Evolutionary conservation across 2,329 filamentous ascomycete species (phyloP).

Genomic region (Neonectria coccinea): DNA sequence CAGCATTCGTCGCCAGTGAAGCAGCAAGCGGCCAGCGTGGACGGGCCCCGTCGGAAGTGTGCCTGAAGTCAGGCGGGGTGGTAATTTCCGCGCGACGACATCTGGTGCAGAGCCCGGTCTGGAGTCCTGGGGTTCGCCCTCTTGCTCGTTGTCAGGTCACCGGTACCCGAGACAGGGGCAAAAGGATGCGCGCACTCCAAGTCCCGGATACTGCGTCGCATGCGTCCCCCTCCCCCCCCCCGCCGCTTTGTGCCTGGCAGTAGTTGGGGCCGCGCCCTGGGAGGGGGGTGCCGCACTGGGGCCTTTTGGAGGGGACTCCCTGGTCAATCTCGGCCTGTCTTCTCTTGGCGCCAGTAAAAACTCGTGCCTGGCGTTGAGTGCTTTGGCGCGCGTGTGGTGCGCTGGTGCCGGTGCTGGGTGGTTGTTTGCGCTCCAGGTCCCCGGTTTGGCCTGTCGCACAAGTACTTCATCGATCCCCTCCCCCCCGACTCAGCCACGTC

Average conservation of each 20-base stretch:
- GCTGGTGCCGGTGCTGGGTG: conserved; percentile 12
- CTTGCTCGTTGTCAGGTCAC: conserved; percentile 31
- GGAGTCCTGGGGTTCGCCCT: neutral
- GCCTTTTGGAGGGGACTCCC: conserved; percentile 6
- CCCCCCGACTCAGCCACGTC: conserved; percentile 28
- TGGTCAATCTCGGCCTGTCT: conserved; percentile 31
- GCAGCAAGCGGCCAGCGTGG: conserved; percentile 1
- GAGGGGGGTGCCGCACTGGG: conserved; percentile 11
- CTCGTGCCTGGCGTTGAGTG: conserved; percentile 22
- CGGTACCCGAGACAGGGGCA: conserved; percentile 37
- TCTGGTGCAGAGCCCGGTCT: conserved; percentile 18
- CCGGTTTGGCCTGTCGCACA: conserved; percentile 17
- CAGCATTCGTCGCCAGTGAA: neutral
- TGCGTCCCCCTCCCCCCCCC: conserved; percentile 23
- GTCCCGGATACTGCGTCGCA: conserved; percentile 36
- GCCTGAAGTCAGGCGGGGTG: conserved; percentile 28
- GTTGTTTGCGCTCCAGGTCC: conserved; percentile 23
- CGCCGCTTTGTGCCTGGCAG: conserved; percentile 27
- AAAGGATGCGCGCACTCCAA: conserved; percentile 10
- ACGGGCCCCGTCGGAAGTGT: conserved; percentile 26
- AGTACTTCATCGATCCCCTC: conserved; percentile 42
- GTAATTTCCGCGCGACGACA: conserved; percentile 32
- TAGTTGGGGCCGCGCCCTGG: conserved; percentile 20
- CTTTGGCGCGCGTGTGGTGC: conserved; percentile 15
- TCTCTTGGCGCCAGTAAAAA: conserved; percentile 26